Evolutionary conservation across 108 stramenopile genomes (phyloP).

Genomic region (Skeletonema menzelii): DNA sequence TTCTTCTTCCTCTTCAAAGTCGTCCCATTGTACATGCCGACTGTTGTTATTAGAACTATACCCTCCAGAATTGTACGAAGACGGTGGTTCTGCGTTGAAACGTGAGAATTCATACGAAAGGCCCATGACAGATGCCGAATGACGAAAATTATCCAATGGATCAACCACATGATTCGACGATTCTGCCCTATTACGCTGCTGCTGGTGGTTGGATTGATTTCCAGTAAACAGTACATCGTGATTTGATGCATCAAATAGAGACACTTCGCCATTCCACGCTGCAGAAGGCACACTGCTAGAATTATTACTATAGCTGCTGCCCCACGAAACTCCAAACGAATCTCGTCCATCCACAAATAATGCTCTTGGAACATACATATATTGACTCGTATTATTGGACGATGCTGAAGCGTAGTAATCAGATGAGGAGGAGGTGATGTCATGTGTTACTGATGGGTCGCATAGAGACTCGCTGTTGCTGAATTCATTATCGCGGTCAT

Average conservation of each 20-base stretch:
- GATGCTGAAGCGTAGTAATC: conserved; percentile 2
- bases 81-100: conserved; percentile 7
- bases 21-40: conserved; percentile 68
- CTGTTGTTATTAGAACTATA: conserved; percentile 25
- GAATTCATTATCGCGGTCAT: not conserved
- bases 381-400: not conserved
- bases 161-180: not conserved
- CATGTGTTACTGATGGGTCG: conserved; percentile 63
- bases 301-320: not conserved
- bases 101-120: conserved; percentile 22
- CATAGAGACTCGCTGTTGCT: conserved; percentile 33
- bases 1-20: conserved; percentile 56
- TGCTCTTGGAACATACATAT: conserved; percentile 59
- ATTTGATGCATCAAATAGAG: not conserved
- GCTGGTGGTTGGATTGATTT: not conserved
- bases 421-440: conserved; percentile 4
- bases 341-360: conserved; percentile 67
- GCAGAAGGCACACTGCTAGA: not conserved
- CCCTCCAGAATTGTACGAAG: not conserved
- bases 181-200: not conserved
- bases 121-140: conserved; percentile 19
- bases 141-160: conserved; percentile 19
- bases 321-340: conserved; percentile 19
- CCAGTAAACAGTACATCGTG: not conserved
- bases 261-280: conserved; percentile 2